Percentiles rank a stretch among this genome's conserved stretches.
Evolutionary conservation across 768 basidiomycete species (phyloP).

Genomic region (Fomitopsis serialis): DNA sequence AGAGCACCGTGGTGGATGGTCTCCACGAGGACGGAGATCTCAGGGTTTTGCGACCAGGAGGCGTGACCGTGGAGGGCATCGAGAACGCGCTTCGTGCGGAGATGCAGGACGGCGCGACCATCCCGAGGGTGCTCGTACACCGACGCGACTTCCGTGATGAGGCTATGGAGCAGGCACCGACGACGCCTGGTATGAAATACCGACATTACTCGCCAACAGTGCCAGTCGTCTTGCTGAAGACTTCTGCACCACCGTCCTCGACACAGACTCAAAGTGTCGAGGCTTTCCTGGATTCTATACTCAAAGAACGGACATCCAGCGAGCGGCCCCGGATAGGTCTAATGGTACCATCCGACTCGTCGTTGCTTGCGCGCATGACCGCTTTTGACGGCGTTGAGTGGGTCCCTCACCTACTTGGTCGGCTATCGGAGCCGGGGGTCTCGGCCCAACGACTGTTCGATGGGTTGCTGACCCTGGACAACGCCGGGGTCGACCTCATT

Average conservation of each 20-base stretch:
- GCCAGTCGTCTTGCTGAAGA: conserved; percentile 73
- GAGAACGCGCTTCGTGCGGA: conserved; percentile 47
- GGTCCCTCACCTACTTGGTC: conserved; percentile 45
- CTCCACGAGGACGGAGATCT: conserved; percentile 68
- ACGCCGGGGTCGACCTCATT: conserved; percentile 71
- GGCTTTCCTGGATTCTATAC: conserved; percentile 40
- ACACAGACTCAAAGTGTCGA: conserved; percentile 24
- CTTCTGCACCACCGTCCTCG: conserved; percentile 38
- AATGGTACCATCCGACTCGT: conserved; percentile 57
- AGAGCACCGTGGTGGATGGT: conserved; percentile 94
- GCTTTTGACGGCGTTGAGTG: conserved; percentile 39
- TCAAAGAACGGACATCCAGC: conserved; percentile 8
- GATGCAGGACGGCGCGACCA: conserved; percentile 25
- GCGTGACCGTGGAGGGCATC: conserved; percentile 86
- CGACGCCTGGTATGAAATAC: conserved; percentile 99
- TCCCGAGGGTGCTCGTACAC: conserved; percentile 72
- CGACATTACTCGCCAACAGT: conserved; percentile 92
- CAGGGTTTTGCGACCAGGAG: conserved; percentile 86
- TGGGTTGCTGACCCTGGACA: conserved; percentile 78
- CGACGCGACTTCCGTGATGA: conserved; percentile 71
- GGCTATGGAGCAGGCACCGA: conserved; percentile 71
- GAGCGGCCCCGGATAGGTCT: conserved; percentile 55
- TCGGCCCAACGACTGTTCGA: conserved; percentile 85
- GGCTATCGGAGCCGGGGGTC: conserved; percentile 49
- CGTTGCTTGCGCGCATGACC: conserved; percentile 26